Evolutionary conservation across 2,329 filamentous ascomycete genomes (phyloP), one percentile per base, ranked within the genome.

Genomic region (Seiridium cupressi): DNA sequence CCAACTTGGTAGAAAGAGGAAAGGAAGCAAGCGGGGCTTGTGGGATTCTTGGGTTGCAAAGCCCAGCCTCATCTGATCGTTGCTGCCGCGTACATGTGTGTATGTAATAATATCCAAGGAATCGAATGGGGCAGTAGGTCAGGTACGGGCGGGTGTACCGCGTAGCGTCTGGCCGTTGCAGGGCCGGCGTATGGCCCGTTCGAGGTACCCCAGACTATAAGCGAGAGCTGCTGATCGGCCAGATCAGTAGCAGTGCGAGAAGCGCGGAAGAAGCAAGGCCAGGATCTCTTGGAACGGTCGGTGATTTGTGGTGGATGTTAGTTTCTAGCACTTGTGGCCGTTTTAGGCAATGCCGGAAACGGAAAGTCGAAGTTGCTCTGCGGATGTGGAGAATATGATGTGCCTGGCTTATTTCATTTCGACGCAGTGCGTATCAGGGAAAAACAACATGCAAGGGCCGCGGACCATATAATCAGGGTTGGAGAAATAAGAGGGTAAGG

Each of bases 371-470:
- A 68, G 71, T 71, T 69, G 69, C 69, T 69, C 62, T 65, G 65
- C 67, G 64, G 59, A 69, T 73, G 78, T 80, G 77, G 77, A 79
- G 79, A 72, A 74, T 70, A 67, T 67, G 62, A 71, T 63, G 69
- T 68, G 68, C 74, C 73, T 75, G 74, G 69, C 69, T 74, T 75
- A 77, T 78, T 76, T 76, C 67, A 76, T 76, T 77, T 77, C 68
- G 69, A 72, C 73, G 69, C 71, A 72, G 75, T 72, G 74, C 76
- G 76, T 78, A 76, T 78, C 76, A 77, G 74, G 77, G 74, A 75
- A 73, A 72, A 76, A 73, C 76, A 74, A 73, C 72, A 68, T 68
- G 70, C 71, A 71, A 73, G 74, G 74, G 69, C 70, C 66, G 67
- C 68, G 69, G 67, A 61, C 66, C 64, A 67, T 68, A 64, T 64